A percentile compares a stretch with the other conserved stretches of the same genome.
Evolutionary conservation across 108 stramenopile genomes (phyloP).

Genomic region (Fistulifera solaris): DNA sequence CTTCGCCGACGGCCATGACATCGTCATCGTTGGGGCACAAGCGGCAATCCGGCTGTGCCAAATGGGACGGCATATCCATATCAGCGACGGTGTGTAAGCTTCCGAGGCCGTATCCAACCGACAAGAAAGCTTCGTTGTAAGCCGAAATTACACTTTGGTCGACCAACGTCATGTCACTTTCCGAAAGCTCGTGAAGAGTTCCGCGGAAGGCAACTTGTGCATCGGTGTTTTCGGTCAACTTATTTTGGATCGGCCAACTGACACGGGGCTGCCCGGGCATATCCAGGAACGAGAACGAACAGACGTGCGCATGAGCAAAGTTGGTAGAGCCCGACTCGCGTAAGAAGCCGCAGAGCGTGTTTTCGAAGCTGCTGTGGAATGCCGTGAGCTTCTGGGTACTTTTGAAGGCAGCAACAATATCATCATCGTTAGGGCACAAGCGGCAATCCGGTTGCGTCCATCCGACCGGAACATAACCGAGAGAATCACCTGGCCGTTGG

Average conservation of each 20-base stretch:
- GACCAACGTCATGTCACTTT: not conserved
- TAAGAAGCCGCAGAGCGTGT: not conserved
- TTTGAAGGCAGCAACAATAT: not conserved
- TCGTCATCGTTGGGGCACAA: not conserved
- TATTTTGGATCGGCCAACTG: no score
- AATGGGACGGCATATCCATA: not conserved
- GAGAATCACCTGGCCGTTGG: no score
- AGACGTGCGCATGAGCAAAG: conserved; percentile 3
- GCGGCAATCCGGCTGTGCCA: not conserved
- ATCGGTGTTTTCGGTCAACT: not conserved
- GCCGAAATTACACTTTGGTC: not conserved
- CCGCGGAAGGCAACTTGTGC: not conserved
- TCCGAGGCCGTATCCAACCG: not conserved
- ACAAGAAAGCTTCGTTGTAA: not conserved
- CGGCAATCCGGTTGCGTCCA: no score
- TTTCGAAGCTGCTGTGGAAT: not conserved
- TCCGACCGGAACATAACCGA: no score
- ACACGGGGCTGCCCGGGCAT: not conserved
- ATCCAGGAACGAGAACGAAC: conserved; percentile 1
- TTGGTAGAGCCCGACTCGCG: not conserved
- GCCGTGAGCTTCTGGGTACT: not conserved
- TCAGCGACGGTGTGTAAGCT: not conserved
- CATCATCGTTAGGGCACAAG: not conserved
- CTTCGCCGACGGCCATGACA: no score
- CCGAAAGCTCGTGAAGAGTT: not conserved